Evolutionary conservation across 2,329 filamentous ascomycete species (phyloP), one percentile per base, ranked within the genome.

Genomic region (Diaporthe sp.): DNA sequence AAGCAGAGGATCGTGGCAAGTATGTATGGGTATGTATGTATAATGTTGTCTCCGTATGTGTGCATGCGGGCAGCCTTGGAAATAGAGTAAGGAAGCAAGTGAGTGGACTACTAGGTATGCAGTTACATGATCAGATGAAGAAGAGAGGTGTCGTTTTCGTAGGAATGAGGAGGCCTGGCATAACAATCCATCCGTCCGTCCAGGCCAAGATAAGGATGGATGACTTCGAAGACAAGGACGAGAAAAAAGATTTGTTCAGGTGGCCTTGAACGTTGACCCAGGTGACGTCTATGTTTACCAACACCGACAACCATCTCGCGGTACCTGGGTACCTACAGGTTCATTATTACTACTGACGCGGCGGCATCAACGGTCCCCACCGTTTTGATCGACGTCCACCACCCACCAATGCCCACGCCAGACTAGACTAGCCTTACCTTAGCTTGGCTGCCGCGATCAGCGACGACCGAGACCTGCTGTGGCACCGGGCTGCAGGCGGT

Each of bases 371-470:
- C 58, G 58, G 58, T 61, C 58, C 58, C 58, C 38, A 45, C 58
- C 38, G 25, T 64, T 45, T 45, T 64, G 58, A 61, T 61, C 58
- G 58, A 61, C 54, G 17, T 33, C 54, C 28, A 42, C 40, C 40
- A 17, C 40, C 35, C n/a, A 42, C 35, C 35, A 40, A n/a, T n/a
- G n/a, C 58, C 58, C 38, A 61, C 57, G 38, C n/a, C 4, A 61
- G 35, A 19, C 25, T 45, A 28, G 35, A 22, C 42, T 66, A 67
- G 61, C 61, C 61, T 50, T 67, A 52, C 61, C 45, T 67, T 67
- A 13, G 61, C 61, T 67, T 67, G 45, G 61, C 61, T 71, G 38
- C 69, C 69, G 69, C 69, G 54, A 71, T 60, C 54, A 71, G 68
- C 50, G 68, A 71, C 40, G 38, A 13, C 10, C 17, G 17, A 40